Base-by-base conservation (phyloP, 495 filamentous ascomycete genomes). In the Terfezia boudieri region DNA sequence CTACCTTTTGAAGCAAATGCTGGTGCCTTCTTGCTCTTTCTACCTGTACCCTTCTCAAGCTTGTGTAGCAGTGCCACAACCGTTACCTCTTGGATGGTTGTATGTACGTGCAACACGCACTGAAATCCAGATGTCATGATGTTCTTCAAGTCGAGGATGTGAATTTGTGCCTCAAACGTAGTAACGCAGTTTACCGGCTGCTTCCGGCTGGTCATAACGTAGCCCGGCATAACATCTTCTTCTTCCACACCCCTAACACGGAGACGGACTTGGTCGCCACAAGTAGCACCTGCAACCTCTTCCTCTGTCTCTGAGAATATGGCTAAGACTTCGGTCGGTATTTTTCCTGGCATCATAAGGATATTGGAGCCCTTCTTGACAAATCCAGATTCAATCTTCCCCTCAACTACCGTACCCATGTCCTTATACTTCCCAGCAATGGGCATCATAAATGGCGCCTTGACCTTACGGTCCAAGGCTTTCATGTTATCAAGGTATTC, bases 381-480 rank as follows among this genome's bases (percentile, higher is more conserved):
- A 32, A 88, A 79, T 61, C 90, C 90, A 11, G 86, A 79, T 68
- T 99, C 92, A 61, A 99, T 83, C 70, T 94, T 94, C 53, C 90
- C 90, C 70, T 99, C 92, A 17, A 92, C 76, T 74, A 96, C 87
- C 58, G 90, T 96, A 63, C 90, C 90, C 82, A 99, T 84, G 68
- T 96, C 89, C 60, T 81, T 78, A 71, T 96, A 96, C 67, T 96
- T 99, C 65, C 82, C 83, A 52, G 81, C 82, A 61, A 99, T 76
- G 8, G 92, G 84, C 90, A 96, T 94, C 92, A 96, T 95, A 75
- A 99, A 96, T 11, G 90, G 90, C 10, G 90, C 90, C 60, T 94
- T 94, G 67, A 94, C 71, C 70, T 95, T 99, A 58, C 90, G 84
- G 67, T 96, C 90, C 10, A 94, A 75, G 36, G 87, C 76, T 64